Evolutionary conservation across 192 early-diverging fungal species (phyloP), one percentile per base, ranked within the genome.

Genomic region (Linnemannia schmuckeri): DNA sequence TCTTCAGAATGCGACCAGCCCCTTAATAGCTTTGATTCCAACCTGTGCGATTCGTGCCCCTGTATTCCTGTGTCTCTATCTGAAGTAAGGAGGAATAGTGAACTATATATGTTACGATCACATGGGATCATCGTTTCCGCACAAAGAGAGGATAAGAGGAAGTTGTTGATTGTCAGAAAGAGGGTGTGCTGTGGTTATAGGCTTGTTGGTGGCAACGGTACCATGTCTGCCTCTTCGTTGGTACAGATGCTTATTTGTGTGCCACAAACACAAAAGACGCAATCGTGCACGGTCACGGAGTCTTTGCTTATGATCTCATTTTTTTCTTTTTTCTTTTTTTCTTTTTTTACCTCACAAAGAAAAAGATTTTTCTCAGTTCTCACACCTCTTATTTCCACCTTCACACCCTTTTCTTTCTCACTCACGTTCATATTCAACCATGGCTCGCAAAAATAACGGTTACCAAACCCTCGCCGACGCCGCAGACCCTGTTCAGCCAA

Each of bases 401-500:
- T 46, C 72, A 33, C 15, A 40, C 57, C 17, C 17, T 80, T 10
- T 24, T 41, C 24, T 27, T 47, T 20, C 24, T 30, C 49, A 10
- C 3, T 73, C 75, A 42, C 54, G 24, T 22, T 63, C 30, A n/a
- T 37, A 17, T 22, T n/a, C 35, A 20, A 63, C 49, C 74, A 85
- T 85, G 83, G 17, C 83, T 20, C 71, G 44, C 73, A 85, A 77
- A 33, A 85, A 30, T 40, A n/a, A 63, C 33, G 75, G 66, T 42
- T 77, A 85, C 70, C 83, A 80, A 42, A 24, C 74, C 17, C 46
- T 75, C 27, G 74, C 83, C 13, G 78, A 80, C 49, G 20, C 78
- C 13, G 20, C 69, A 1, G 46, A 68, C 46, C 38, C 55, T 40
- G n/a, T 27, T 9, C 55, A n/a, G 55, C 10, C 55, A 12, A 68